These are phyloP conservation scores for Myxozyma kluyveri DNA, from an alignment of 805 yeast species.

Conservation along the genomic window DNA sequence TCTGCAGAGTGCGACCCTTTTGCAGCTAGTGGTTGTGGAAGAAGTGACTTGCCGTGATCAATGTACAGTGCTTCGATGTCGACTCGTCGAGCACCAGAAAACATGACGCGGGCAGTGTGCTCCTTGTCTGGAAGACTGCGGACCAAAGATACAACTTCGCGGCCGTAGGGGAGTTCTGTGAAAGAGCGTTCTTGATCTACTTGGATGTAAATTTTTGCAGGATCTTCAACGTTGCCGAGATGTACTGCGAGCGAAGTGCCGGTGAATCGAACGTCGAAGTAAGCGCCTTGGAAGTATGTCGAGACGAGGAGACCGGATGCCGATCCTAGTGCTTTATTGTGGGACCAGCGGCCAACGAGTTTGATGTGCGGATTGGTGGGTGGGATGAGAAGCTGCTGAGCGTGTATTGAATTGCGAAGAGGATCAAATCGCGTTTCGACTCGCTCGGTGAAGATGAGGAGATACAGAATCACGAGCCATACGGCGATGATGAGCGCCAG, in stretches of 20 bases:
- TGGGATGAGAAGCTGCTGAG: slow-evolving; percentile 3
- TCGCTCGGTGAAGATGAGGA: slow-evolving; percentile 7
- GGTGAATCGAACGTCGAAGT: slow-evolving; percentile 23
- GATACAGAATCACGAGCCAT: slow-evolving; percentile 22
- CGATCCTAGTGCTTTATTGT: slow-evolving; percentile 25
- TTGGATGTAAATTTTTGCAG: slow-evolving; percentile 15
- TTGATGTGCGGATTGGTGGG: slow-evolving; percentile 15
- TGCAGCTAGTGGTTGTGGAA: neutral
- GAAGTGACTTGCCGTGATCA: slow-evolving; percentile 7
- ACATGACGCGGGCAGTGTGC: slow-evolving; percentile 23
- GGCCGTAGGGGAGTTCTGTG: slow-evolving; percentile 24
- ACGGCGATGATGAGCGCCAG: slow-evolving; percentile 21
- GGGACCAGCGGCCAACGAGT: slow-evolving; percentile 27
- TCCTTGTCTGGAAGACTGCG: slow-evolving; percentile 4
- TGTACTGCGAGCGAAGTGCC: slow-evolving; percentile 29
- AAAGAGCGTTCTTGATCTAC: slow-evolving; percentile 11
- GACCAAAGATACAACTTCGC: slow-evolving; percentile 24
- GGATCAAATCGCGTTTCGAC: slow-evolving; percentile 19
- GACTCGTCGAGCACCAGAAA: slow-evolving; percentile 12
- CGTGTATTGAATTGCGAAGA: slow-evolving; percentile 15
- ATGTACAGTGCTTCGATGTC: slow-evolving; percentile 28
- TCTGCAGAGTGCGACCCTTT: neutral
- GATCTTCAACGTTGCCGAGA: slow-evolving; percentile 24
- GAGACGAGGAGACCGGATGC: slow-evolving; percentile 22
- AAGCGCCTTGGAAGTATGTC: slow-evolving; percentile 20